Evolutionary conservation across 495 filamentous ascomycete genomes (phyloP).

Genomic region (Cercophora scortea): DNA sequence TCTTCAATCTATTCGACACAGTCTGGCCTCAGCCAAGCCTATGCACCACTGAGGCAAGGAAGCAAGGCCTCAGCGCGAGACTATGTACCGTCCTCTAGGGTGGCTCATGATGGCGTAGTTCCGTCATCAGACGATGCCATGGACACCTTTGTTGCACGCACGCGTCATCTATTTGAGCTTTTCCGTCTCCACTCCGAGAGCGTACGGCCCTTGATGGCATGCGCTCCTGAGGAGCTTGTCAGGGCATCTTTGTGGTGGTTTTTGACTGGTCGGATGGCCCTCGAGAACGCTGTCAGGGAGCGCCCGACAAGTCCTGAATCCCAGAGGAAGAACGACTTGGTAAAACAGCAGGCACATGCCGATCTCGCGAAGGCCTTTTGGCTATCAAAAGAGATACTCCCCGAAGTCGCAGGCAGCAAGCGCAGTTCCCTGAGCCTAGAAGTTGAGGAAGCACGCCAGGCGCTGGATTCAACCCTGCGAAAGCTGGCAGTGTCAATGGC

Average conservation of each 20-base stretch:
- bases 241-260: slow-evolving; percentile 83
- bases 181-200: slow-evolving; percentile 66
- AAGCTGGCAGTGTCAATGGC: slow-evolving; percentile 76
- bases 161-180: slow-evolving; percentile 56
- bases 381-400: slow-evolving; percentile 62
- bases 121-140: slow-evolving; percentile 55
- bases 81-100: slow-evolving; percentile 12
- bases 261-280: slow-evolving; percentile 59
- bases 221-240: slow-evolving; percentile 55
- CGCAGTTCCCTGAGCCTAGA: slow-evolving; percentile 27
- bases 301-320: slow-evolving; percentile 42
- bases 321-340: slow-evolving; percentile 30
- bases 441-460: slow-evolving; percentile 44
- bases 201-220: slow-evolving; percentile 52
- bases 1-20: slow-evolving; percentile 15
- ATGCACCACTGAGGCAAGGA: slow-evolving; percentile 13
- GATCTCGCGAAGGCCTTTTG: slow-evolving; percentile 79
- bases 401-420: slow-evolving; percentile 35
- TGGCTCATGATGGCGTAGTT: slow-evolving; percentile 7
- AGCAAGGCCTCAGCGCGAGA: slow-evolving; percentile 17
- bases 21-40: slow-evolving; percentile 20
- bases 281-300: slow-evolving; percentile 63
- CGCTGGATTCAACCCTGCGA: slow-evolving; percentile 53
- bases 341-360: slow-evolving; percentile 60
- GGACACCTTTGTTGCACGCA: slow-evolving; percentile 56